Percentiles rank a stretch among this genome's conserved stretches.
Conservation (phyloP, 257 asterid species). For the Datura wrightii region DNA sequence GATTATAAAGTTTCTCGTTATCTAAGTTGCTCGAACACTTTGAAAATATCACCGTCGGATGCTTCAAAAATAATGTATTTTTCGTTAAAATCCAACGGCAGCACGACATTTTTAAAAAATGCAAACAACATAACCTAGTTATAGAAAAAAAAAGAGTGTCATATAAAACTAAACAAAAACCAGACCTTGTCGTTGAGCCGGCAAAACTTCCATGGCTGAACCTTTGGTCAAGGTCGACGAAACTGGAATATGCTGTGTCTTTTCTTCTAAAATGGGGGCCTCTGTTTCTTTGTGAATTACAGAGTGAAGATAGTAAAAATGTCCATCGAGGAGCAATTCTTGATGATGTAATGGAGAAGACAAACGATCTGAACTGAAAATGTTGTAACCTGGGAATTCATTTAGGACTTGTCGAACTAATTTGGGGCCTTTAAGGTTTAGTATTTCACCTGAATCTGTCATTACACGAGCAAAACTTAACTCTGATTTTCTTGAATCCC, state of each 20-base stretch:
- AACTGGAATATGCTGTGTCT: slow-evolving; percentile 34
- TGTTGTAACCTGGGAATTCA: slow-evolving; percentile 47
- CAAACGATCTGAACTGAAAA: slow-evolving; percentile 36
- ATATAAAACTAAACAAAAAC: neutral
- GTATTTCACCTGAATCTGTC: slow-evolving; percentile 50
- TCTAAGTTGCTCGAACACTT: no score
- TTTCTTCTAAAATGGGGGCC: neutral
- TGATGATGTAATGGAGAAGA: slow-evolving; percentile 42
- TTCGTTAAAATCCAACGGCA: no score
- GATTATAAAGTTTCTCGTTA: no score
- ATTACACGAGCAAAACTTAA: slow-evolving; percentile 38
- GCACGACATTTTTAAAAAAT: neutral
- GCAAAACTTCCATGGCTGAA: slow-evolving; percentile 43
- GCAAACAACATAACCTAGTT: neutral
- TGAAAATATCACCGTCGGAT: no score
- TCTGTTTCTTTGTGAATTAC: neutral
- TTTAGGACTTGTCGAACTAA: slow-evolving; percentile 43
- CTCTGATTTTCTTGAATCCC: slow-evolving; percentile 42
- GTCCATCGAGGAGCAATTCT: slow-evolving; percentile 44
- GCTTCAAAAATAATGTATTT: no score
- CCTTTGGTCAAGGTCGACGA: slow-evolving; percentile 37
- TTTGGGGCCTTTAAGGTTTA: slow-evolving; percentile 48
- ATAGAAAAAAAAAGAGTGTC: neutral
- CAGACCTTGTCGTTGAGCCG: slow-evolving; percentile 34
- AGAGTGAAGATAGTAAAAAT: slow-evolving; percentile 45